Evolutionary conservation across 2,329 filamentous ascomycete genomes (phyloP), one percentile per base, ranked within the genome.

Genomic region (Nemania sp.): DNA sequence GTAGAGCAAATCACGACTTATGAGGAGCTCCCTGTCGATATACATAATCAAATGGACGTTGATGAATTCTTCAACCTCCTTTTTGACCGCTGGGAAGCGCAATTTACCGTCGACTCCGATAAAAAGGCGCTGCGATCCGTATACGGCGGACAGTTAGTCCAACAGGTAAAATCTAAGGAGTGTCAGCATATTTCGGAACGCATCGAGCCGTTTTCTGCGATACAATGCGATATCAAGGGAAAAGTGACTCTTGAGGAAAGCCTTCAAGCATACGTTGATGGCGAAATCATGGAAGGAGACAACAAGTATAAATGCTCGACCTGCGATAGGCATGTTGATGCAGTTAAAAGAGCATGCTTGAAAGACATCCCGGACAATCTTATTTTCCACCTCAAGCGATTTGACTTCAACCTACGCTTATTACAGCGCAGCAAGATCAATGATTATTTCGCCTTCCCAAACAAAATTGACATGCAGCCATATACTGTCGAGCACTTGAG

Each of bases 291-390:
- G 92, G 93, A 97, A 84, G 96, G 97, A 72, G 94, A 97, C 75
- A 98, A 99, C 83, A 98, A 97, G 81, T 99, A 98, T 84, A 97
- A 97, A 72, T 99, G 96, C 81, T 94, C 94, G 32, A 92, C 89
- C 4, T 99, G 96, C 78, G 92, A 93, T 69, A 88, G 89, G 11
- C 92, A 96, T 74, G 96, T 99, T 18, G 92, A 98, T 79, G 96
- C 96, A 22, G 93, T 98, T 72, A 98, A 97, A 80, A 88, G 93
- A 74, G 92, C 94, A 13, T 98, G 95, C 74, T 82, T 98, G 65
- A 97, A 98, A 77, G 92, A 97, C 69, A 89, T 98, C 6, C 95
- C 96, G 0, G 92, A 99, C 80, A 94, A 97, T 76, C 83, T 99
- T 45, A 98, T 98, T 66, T 97, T 98, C 77, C 96, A 98, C 77